These are phyloP conservation scores for Phytopythium vexans DNA, from an alignment of 352 stramenopile genomes.

Conservation along the genomic window DNA sequence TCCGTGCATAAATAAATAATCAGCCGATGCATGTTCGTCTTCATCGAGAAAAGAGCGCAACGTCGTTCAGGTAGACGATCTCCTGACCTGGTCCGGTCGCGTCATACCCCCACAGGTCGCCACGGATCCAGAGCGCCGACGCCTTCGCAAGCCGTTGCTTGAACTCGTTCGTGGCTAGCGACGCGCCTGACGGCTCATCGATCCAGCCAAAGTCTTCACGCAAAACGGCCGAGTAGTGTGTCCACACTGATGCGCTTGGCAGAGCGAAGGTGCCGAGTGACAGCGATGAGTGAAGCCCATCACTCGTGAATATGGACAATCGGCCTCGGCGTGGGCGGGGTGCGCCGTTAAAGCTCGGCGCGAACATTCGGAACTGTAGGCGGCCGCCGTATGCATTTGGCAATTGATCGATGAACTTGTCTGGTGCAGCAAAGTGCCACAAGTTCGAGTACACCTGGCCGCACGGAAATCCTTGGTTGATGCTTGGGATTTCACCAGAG, in stretches of 20 bases:
- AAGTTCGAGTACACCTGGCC: conserved; percentile 64
- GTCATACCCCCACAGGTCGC: conserved; percentile 60
- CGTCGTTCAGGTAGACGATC: conserved; percentile 71
- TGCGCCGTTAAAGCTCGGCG: conserved; percentile 63
- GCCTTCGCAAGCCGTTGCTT: conserved; percentile 25
- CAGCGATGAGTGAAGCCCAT: conserved; percentile 27
- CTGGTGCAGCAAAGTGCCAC: conserved; percentile 59
- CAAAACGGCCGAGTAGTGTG: conserved; percentile 57
- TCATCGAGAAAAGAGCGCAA: conserved; percentile 41
- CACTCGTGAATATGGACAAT: conserved; percentile 39
- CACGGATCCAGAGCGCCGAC: conserved; percentile 51
- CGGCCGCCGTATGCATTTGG: conserved; percentile 50
- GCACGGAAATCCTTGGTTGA: conserved; percentile 51
- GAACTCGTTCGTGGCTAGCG: conserved; percentile 28
- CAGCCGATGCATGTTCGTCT: background rate
- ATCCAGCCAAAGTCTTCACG: conserved; percentile 81
- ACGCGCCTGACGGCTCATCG: conserved; percentile 35
- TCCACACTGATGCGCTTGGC: conserved; percentile 39
- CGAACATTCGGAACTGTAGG: conserved; percentile 67
- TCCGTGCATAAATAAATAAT: background rate
- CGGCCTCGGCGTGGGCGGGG: conserved; percentile 47
- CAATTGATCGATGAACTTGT: conserved; percentile 25
- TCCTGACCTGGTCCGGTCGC: conserved; percentile 48
- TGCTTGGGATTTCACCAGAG: conserved; percentile 29
- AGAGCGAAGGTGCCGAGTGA: conserved; percentile 52